These are phyloP conservation scores for Stachybotrys chartarum DNA, from an alignment of 2,329 filamentous ascomycete species.

Conservation along the genomic window DNA sequence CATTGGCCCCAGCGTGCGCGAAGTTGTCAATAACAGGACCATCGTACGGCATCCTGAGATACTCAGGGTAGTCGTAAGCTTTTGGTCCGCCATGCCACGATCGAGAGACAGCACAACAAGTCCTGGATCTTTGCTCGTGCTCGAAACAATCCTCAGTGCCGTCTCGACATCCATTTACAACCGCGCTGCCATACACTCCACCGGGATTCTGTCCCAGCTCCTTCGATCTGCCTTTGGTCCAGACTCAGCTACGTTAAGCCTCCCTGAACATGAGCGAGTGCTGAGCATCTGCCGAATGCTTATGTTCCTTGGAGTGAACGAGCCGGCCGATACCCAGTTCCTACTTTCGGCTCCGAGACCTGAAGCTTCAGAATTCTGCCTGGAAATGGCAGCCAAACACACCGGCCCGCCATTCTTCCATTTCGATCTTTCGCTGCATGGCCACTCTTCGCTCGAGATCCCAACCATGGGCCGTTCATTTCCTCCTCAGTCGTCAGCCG, in stretches of 20 bases:
- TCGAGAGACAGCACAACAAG: conserved; percentile 34
- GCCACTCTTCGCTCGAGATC: conserved; percentile 85
- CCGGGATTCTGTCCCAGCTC: conserved; percentile 61
- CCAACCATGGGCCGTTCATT: conserved; percentile 79
- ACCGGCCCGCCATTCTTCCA: conserved; percentile 80
- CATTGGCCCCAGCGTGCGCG: conserved; percentile 33
- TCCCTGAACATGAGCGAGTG: conserved; percentile 51
- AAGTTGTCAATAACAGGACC: conserved; percentile 43
- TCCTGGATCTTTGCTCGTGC: conserved; percentile 54
- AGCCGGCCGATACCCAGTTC: conserved; percentile 75
- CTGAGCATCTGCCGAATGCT: conserved; percentile 62
- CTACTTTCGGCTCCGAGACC: conserved; percentile 50
- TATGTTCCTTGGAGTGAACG: conserved; percentile 68
- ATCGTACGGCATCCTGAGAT: conserved; percentile 56
- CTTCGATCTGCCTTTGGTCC: conserved; percentile 53
- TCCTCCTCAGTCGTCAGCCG: conserved; percentile 69
- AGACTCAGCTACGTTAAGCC: conserved; percentile 39
- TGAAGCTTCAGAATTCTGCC: conserved; percentile 58
- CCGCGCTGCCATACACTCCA: conserved; percentile 62
- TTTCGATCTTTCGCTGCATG: conserved; percentile 84
- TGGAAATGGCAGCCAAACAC: conserved; percentile 67
- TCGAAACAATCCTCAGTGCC: conserved; percentile 54
- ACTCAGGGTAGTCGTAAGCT: conserved; percentile 52
- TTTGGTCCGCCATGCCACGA: conserved; percentile 57
- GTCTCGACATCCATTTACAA: conserved; percentile 60